Evolutionary conservation across 1,284 basidiomycete species (phyloP).

Genomic region (Tranzscheliella williamsii): DNA sequence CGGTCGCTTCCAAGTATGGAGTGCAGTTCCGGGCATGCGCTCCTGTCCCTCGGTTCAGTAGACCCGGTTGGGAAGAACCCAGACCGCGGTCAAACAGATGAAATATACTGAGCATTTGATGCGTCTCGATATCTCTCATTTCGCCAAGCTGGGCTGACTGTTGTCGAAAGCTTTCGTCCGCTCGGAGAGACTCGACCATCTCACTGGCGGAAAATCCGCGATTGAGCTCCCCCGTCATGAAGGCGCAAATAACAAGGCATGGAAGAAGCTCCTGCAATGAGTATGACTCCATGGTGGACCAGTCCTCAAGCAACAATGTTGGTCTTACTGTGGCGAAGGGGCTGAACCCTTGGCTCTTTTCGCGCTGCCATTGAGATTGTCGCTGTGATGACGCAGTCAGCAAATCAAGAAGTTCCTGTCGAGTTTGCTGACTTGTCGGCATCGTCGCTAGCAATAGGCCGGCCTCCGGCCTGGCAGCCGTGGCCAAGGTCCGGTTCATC

Average conservation of each 20-base stretch:
- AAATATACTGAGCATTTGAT: constrained; percentile 26
- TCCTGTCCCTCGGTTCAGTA: constrained; percentile 1
- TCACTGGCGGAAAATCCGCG: constrained; percentile 33
- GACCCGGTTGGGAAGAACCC: constrained; percentile 30
- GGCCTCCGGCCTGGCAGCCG: constrained; percentile 2
- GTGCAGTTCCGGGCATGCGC: background rate
- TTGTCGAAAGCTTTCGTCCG: constrained; percentile 5
- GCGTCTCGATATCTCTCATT: constrained; percentile 13
- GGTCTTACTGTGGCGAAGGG: constrained; percentile 27
- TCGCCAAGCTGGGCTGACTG: constrained; percentile 12
- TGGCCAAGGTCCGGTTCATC: constrained; percentile 33
- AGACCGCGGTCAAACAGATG: constrained; percentile 35
- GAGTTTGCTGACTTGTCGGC: constrained; percentile 17
- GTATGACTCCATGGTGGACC: constrained; percentile 33
- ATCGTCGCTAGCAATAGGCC: too few species aligned
- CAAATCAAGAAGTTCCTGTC: constrained; percentile 20
- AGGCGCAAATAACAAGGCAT: constrained; percentile 24
- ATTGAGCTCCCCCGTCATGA: constrained; percentile 33
- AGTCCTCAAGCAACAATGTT: constrained; percentile 30
- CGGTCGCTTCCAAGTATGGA: constrained; percentile 28
- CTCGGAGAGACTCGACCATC: constrained; percentile 16
- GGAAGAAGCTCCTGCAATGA: constrained; percentile 27
- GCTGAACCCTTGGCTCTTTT: constrained; percentile 24
- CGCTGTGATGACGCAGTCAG: constrained; percentile 9
- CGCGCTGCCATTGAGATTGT: constrained; percentile 17